Evolutionary conservation across 2,329 filamentous ascomycete species (phyloP), one percentile per base, ranked within the genome.

Genomic region (Cladosporium sp.): DNA sequence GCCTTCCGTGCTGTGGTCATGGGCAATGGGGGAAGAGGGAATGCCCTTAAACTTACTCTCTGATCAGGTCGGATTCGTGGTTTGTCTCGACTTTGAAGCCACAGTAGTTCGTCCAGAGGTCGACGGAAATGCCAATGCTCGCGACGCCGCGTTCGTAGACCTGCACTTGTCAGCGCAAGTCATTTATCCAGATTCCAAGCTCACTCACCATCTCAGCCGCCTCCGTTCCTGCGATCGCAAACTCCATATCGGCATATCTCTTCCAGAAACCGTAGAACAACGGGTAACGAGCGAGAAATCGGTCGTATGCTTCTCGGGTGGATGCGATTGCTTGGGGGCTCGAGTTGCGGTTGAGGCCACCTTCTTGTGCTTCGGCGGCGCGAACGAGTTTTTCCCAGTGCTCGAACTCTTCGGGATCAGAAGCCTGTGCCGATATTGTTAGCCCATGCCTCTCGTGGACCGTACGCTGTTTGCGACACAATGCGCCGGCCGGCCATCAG

Each of bases 201-300:
- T 28, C 35, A 18, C 80, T 65, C 70, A 95, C 90, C 87, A 96
- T 95, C 71, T 97, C 93, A 50, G 93, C 93, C 41, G 92, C 92
- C 75, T 98, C 93, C 4, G 93, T 95, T 14, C 93, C 93, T 4
- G 90, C 90, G 59, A 98, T 95, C 46, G 90, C 90, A 74, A 98
- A 98, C 67, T 98, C 93, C 58, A 95, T 79, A 65, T 97, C 92
- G 66, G 93, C 93, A 78, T 97, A 98, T 70, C 96, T 97, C 77
- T 97, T 97, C 93, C 93, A 98, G 75, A 97, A 98, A 49, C 92
- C 93, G 65, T 97, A 98, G 37, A 97, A 82, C 9, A 97, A 80
- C 2, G 93, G 93, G 60, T 96, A 98, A 67, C 95, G 96, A 56
- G 88, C 82, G 18, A 98, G 85, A 67, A 98, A 95, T 44, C 87